Evolutionary conservation across 306 rosid species (phyloP), one percentile per base, ranked within the genome.

Genomic region (Vigna angularis): DNA sequence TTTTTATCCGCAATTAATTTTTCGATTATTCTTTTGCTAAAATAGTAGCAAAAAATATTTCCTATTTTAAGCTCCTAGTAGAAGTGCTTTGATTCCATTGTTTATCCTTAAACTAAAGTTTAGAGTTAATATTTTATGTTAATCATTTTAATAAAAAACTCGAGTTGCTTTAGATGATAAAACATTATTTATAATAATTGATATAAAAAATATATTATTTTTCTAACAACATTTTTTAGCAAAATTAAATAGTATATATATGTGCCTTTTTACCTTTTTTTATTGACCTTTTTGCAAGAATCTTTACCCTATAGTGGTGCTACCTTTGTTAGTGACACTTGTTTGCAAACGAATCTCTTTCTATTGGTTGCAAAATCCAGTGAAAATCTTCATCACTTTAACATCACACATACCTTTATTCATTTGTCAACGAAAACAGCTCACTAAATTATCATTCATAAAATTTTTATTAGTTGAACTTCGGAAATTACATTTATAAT

Each of bases 351-450:
- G 7, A 24, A 69, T 47, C 26, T 28, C 45, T 70, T 70, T 70
- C 45, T 16, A 26, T n/a, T 4, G 62, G 51, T 30, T 28, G 50
- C 75, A 70, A 30, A 50, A 70, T 70, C 45, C 30, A 28, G 74
- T 70, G 59, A 70, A 28, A 48, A 48, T 28, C 74, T 47, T 32
- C 47, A 16, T 66, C 36, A 66, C 53, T 66, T 42, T 66, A 20
- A 40, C 34, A 2, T 4, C 51, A 15, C 16, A n/a, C 28, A 50
- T 14, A 14, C 73, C 57, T 68, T 68, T 48, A 47, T 47, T 47
- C 57, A 61, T 61, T 68, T 68, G 22, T 26, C 8, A 47, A 47
- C 5, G 22, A 13, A 66, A 66, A 66, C 11, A 44, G 10, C 13
- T 13, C 55, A 66, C 11, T 12, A 42, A 40, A 11, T 10, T 30